Evolutionary conservation across 345 rosid species (phyloP), one percentile per base, ranked within the genome.

Genomic region (Physaria fendleri): DNA sequence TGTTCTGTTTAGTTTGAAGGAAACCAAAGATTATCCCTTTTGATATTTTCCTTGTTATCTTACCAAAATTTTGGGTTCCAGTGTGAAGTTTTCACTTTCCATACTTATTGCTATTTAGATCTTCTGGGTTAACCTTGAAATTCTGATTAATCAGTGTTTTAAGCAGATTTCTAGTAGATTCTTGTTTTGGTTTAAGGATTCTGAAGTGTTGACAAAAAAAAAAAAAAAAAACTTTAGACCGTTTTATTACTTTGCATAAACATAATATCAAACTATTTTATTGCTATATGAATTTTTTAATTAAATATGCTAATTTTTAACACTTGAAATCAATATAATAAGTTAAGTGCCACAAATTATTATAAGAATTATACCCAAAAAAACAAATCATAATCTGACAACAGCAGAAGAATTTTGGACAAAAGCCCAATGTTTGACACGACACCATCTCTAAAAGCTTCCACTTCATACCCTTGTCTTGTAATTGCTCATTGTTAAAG

Each of bases 391-490:
- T 49, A 44, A 30, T 49, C 53, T 67, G 65, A 67, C 72, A 59
- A 33, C 5, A 37, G 21, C 17, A 29, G 50, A 56, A 47, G 59
- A 67, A 67, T 67, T 65, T 59, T 41, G n/a, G 59, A 51, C 39
- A 40, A 16, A 48, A 44, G 59, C 53, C 59, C 65, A 67, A 45
- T 53, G 59, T 2, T 49, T 11, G 72, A 67, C 72, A 67, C 65
- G 65, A 58, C 60, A 67, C 17, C 13, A 50, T 11, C 58, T 59
- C 33, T 67, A 5, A 32, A 42, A 32, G 72, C 46, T 50, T 58
- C 65, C 72, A 67, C 72, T 67, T 32, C 32, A 58, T 50, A n/a
- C n/a, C 16, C 24, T 58, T 24, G 65, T 58, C 59, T 67, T 15
- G 18, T 24, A 58, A 32, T 49, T 66, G 59, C 8, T 40, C 59